A percentile compares a stretch with the other conserved stretches of the same genome.
Evolutionary conservation across 2,329 filamentous ascomycete genomes (phyloP).

Genomic region (Tolypocladium nubicola): DNA sequence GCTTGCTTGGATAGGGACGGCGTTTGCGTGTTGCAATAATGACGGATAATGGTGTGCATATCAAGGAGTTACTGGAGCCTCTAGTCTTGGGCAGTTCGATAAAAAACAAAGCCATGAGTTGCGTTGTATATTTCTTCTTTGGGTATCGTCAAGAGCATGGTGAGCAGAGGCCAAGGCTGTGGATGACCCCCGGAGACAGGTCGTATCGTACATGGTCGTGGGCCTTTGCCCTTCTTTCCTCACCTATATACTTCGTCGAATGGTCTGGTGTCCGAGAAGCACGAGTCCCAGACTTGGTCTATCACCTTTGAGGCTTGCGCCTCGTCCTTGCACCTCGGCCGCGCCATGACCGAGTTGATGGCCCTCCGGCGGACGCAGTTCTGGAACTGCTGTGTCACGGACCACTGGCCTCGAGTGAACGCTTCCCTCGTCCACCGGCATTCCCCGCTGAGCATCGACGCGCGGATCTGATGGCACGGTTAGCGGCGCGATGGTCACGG

Average conservation of each 20-base stretch:
- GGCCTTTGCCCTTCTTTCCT: slow-evolving; percentile 9
- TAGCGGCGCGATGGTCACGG: neutral
- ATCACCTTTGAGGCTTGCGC: slow-evolving; percentile 79
- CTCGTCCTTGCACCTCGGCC: slow-evolving; percentile 75
- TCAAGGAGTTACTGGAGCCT: slow-evolving; percentile 13
- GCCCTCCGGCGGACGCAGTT: slow-evolving; percentile 80
- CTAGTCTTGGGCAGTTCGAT: neutral
- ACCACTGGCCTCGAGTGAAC: slow-evolving; percentile 76
- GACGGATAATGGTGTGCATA: slow-evolving; percentile 16
- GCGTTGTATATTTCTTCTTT: neutral
- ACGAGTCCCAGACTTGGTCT: slow-evolving; percentile 98
- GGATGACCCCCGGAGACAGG: neutral
- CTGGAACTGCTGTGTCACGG: slow-evolving; percentile 85
- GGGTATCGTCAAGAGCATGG: slow-evolving; percentile 7
- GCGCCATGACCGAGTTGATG: slow-evolving; percentile 64
- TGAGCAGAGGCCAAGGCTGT: neutral
- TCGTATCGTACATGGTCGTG: slow-evolving; percentile 2
- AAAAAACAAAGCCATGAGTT: neutral
- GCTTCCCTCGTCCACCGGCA: slow-evolving; percentile 85
- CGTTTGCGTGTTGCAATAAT: slow-evolving; percentile 6
- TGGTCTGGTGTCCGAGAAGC: slow-evolving; percentile 84
- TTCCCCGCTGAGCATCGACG: slow-evolving; percentile 85
- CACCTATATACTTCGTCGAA: slow-evolving; percentile 94
- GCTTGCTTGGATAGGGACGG: neutral
- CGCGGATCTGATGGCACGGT: slow-evolving; percentile 57